phyloP scores from a whole-genome alignment of 208 protist species.

The Acanthamoeba royreba region DNA sequence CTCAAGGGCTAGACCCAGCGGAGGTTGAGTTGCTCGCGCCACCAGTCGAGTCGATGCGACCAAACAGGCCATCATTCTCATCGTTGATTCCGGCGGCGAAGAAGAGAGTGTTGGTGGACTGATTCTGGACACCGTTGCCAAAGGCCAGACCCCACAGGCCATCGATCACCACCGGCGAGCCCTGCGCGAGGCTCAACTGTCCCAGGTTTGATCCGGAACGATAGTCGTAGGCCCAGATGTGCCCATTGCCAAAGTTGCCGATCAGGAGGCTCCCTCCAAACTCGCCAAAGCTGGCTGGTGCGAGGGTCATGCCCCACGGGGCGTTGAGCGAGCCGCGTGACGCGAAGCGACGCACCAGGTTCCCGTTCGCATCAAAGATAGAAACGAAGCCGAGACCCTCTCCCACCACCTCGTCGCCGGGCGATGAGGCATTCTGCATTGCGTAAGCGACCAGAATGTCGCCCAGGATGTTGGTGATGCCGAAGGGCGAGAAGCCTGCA shows the following conservation, averaged over 20 bases:
- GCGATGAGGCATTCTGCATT: neutral
- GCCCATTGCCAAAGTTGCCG: neutral
- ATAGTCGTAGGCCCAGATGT: neutral
- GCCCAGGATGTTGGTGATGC: neutral
- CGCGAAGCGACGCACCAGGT: neutral
- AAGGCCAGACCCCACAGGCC: neutral
- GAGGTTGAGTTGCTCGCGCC: too few species aligned
- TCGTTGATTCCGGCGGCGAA: neutral
- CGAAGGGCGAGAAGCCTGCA: neutral
- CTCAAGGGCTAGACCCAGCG: too few species aligned
- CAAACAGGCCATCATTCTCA: neutral
- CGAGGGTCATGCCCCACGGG: neutral
- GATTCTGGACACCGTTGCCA: neutral
- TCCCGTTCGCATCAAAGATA: neutral
- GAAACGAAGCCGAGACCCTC: neutral
- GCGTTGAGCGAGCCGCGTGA: neutral
- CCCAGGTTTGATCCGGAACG: neutral
- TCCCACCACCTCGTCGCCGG: neutral
- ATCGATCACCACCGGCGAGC: neutral
- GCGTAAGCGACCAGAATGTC: neutral
- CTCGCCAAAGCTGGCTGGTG: neutral
- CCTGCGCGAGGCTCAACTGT: neutral
- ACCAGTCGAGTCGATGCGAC: neutral
- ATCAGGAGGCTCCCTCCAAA: neutral
- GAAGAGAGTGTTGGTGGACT: neutral